phyloP scores from a whole-genome alignment of 1,284 basidiomycete species.

The Vanrija humicola region DNA sequence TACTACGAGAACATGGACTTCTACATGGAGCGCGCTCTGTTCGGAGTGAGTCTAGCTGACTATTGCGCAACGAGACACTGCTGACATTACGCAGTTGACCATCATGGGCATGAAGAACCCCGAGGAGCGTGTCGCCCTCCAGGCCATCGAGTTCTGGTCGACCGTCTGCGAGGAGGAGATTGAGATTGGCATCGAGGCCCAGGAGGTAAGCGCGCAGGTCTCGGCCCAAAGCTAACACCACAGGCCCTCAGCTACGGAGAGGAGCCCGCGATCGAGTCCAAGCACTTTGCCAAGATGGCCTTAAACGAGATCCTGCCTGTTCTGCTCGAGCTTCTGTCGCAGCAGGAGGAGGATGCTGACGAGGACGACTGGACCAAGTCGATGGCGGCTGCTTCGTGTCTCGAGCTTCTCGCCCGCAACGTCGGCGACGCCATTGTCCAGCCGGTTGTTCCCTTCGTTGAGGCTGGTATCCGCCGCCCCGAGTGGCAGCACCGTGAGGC shows the following conservation, averaged over 20 bases:
- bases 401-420: constrained; percentile 81
- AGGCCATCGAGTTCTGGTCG: constrained; percentile 99
- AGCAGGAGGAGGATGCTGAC: constrained; percentile 94
- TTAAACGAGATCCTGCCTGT: constrained; percentile 93
- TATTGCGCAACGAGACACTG: constrained; percentile 2
- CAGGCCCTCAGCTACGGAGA: constrained; percentile 89
- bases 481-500: constrained; percentile 97
- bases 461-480: constrained; percentile 77
- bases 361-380: constrained; percentile 99
- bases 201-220: constrained; percentile 62
- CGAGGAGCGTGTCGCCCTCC: constrained; percentile 87
- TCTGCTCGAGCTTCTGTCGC: constrained; percentile 79
- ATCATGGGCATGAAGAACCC: constrained; percentile 97
- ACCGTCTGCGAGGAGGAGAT: constrained; percentile 98
- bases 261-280: constrained; percentile 78
- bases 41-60: constrained; percentile 65
- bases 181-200: constrained; percentile 84
- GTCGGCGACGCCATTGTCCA: constrained; percentile 89
- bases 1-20: constrained; percentile 99
- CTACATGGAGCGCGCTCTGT: constrained; percentile 99
- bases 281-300: constrained; percentile 90
- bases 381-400: constrained; percentile 95
- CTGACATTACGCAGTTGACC: constrained; percentile 65
- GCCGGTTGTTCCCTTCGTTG: constrained; percentile 95
- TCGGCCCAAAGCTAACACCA: constrained; percentile 1